Evolutionary conservation across 306 rosid genomes (phyloP), one percentile per base, ranked within the genome.

Genomic region (Rosa lucieae): DNA sequence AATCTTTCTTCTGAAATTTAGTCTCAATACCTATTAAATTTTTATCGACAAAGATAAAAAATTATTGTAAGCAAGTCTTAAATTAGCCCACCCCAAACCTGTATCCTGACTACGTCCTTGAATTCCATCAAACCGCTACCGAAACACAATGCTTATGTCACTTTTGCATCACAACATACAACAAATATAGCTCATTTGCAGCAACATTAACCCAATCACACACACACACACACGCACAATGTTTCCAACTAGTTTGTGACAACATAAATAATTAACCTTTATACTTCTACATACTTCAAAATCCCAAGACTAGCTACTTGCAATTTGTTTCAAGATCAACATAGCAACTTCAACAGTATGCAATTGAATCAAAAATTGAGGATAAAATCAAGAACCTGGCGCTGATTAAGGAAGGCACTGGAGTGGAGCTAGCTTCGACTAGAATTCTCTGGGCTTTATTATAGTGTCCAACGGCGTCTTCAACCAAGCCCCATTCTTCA

Each of bases 401-500:
- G 78, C 88, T 85, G 84, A 95, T 92, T 74, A 32, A 92, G 42
- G 99, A 92, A 78, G 98, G 98, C 29, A 82, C 90, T 8, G 84
- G 77, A 14, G 97, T 92, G 1, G 99, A 95, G 86, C 78, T 83
- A 40, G 98, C 98, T 84, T 95, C 99, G 6, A 73, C 67, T 44
- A 95, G 92, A 63, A 95, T 87, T n/a, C 95, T 85, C 32, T 90
- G 93, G 1, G 98, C 94, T 82, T 85, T 90, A 74, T 83, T 84
- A 70, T 92, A 92, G 85, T 91, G 94, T 69, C 77, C 86, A 80
- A 95, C 78, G 73, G 98, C 97, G 37, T 95, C 94, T 75, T 93
- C 93, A 61, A 88, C 47, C 75, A 95, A 70, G 15, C 97, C 98
- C 98, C 98, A 95, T 77, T 95, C 99, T 81, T 95, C 99, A 9